phyloP scores from a whole-genome alignment of 257 asterid genomes.

The Gentiana dahurica region DNA sequence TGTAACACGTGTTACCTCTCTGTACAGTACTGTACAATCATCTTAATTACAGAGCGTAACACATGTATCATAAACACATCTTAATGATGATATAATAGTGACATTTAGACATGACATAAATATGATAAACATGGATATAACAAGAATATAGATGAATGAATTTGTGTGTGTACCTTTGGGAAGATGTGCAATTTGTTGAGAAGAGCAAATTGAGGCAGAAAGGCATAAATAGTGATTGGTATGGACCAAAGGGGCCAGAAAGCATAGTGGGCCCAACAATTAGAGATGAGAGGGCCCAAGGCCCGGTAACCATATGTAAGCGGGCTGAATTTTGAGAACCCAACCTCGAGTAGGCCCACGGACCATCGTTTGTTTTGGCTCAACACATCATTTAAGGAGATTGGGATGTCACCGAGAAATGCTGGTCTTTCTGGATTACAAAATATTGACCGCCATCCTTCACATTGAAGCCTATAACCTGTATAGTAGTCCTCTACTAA shows the following conservation, averaged over 20 bases:
- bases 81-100: too few species aligned
- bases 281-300: constrained; percentile 45
- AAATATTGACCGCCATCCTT: constrained; percentile 70
- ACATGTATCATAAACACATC: too few species aligned
- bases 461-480: constrained; percentile 51
- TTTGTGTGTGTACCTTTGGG: constrained; percentile 43
- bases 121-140: too few species aligned
- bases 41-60: too few species aligned
- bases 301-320: constrained; percentile 34
- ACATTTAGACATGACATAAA: too few species aligned
- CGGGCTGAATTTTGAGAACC: constrained; percentile 43
- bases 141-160: too few species aligned
- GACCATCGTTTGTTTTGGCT: constrained; percentile 58
- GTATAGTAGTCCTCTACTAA: constrained; percentile 71
- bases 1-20: too few species aligned
- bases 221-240: constrained; percentile 45
- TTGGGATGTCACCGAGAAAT: constrained; percentile 58
- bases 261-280: constrained; percentile 42
- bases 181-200: constrained; percentile 40
- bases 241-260: constrained; percentile 59
- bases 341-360: constrained; percentile 67
- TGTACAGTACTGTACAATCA: too few species aligned
- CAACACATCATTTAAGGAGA: constrained; percentile 38
- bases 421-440: constrained; percentile 62
- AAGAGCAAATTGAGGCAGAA: constrained; percentile 47